These are phyloP conservation scores for Pascua guehoae DNA, from an alignment of 1,284 basidiomycete genomes.

Conservation along the genomic window DNA sequence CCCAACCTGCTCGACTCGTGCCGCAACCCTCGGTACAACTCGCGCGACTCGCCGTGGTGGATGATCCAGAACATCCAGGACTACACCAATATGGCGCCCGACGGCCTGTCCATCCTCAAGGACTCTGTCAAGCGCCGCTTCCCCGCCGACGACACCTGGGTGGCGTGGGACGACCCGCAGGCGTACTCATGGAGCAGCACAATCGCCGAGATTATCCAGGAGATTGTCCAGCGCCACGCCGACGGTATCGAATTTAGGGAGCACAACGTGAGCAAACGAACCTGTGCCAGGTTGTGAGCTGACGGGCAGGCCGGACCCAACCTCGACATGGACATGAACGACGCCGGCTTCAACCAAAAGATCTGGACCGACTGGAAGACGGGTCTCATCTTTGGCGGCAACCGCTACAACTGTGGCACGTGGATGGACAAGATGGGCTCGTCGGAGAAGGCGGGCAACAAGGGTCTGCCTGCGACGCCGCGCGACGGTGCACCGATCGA, in stretches of 20 bases:
- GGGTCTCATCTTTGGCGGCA: conserved; percentile 86
- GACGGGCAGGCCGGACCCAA: conserved; percentile 70
- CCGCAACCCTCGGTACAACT: conserved; percentile 68
- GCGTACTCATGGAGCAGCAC: conserved; percentile 79
- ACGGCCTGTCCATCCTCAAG: conserved; percentile 73
- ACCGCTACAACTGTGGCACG: conserved; percentile 61
- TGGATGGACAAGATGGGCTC: conserved; percentile 99
- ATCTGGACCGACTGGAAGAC: conserved; percentile 92
- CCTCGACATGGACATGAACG: conserved; percentile 89
- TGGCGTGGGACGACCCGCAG: conserved; percentile 78
- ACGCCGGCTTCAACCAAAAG: conserved; percentile 89
- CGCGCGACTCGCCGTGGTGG: conserved; percentile 59
- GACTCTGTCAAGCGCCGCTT: conserved; percentile 86
- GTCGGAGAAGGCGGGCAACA: conserved; percentile 82
- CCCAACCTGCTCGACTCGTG: conserved; percentile 88
- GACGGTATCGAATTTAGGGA: conserved; percentile 91
- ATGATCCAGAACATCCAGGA: conserved; percentile 98
- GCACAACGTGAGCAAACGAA: conserved; percentile 59
- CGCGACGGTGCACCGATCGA: conserved; percentile 94
- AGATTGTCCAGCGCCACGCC: conserved; percentile 91
- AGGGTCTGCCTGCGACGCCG: conserved; percentile 89
- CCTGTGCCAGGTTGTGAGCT: not conserved
- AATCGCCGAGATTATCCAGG: conserved; percentile 90
- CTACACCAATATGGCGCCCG: conserved; percentile 77
- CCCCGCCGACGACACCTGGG: conserved; percentile 89